Percentiles rank a stretch among this genome's conserved stretches.
These are phyloP conservation scores for Hibiscus syriacus DNA, from an alignment of 345 rosid species.

Conservation along the genomic window DNA sequence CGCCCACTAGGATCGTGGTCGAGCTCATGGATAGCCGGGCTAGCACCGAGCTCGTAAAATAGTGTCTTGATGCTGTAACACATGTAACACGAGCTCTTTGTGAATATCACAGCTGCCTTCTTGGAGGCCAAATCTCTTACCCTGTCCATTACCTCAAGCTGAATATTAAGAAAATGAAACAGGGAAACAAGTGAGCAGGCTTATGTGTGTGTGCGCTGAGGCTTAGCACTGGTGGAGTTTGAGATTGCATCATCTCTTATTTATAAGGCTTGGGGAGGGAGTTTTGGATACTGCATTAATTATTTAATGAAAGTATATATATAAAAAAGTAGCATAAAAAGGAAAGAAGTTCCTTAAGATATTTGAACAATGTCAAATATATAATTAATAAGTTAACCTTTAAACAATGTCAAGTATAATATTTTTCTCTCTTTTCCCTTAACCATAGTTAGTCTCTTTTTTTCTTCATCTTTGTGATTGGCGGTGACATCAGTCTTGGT, in stretches of 20 bases:
- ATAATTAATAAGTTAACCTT: neutral
- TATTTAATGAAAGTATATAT: constrained; percentile 19
- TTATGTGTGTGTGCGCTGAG: neutral
- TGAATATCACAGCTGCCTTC: constrained; percentile 96
- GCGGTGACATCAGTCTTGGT: too few relatives aligned
- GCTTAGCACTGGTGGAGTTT: constrained; percentile 23
- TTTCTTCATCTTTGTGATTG: too few relatives aligned
- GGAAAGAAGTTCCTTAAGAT: constrained; percentile 31
- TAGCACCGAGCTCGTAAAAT: constrained; percentile 87
- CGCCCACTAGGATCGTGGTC: constrained; percentile 70
- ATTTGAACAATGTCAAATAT: too few relatives aligned
- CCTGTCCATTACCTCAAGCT: constrained; percentile 43
- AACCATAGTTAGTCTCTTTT: too few relatives aligned
- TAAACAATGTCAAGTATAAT: too few relatives aligned
- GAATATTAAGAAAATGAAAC: neutral
- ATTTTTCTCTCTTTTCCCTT: too few relatives aligned
- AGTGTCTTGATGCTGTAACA: constrained; percentile 92
- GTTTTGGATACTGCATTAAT: constrained; percentile 18
- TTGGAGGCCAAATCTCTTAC: constrained; percentile 74
- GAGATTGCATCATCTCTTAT: constrained; percentile 42
- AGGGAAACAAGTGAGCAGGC: neutral
- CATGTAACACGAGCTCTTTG: constrained; percentile 96
- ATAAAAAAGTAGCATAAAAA: neutral
- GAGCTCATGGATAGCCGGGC: constrained; percentile 92
- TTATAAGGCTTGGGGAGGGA: constrained; percentile 43